Conservation (phyloP, 306 rosid species). For the Fragaria vesca region DNA sequence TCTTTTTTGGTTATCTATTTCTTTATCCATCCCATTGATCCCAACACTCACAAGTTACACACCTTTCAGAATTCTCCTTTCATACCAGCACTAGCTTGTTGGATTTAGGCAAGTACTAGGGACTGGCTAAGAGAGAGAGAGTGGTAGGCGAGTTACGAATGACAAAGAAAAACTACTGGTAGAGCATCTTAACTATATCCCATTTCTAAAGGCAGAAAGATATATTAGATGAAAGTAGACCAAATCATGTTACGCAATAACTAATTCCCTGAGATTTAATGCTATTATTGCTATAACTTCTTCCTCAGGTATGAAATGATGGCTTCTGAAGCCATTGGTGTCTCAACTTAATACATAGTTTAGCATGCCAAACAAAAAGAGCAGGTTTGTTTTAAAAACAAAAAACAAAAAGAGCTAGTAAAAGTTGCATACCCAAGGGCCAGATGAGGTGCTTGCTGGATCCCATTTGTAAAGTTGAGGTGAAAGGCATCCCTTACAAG, state of each 20-base stretch:
- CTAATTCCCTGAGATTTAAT: background rate
- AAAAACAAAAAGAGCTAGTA: background rate
- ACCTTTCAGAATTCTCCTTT: background rate
- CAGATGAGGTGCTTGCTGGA: conserved; percentile 54
- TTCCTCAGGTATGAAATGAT: background rate
- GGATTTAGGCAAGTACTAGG: background rate
- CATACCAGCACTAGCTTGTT: background rate
- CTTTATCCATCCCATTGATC: background rate
- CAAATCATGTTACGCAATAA: conserved; percentile 6
- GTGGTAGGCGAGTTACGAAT: background rate
- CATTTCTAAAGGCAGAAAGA: background rate
- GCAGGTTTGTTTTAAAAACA: too few species aligned
- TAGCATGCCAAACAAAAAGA: background rate
- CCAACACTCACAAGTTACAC: background rate
- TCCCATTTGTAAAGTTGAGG: conserved; percentile 64
- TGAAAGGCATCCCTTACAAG: conserved; percentile 66
- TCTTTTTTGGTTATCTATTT: background rate
- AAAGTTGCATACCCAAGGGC: conserved; percentile 70
- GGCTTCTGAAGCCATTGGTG: background rate
- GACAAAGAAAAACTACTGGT: background rate
- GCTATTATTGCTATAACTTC: too few species aligned
- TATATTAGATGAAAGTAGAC: background rate
- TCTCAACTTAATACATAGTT: background rate
- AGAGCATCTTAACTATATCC: background rate
- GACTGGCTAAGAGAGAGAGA: background rate